Conservation (phyloP, 2,329 filamentous ascomycete genomes). For the Delphinella strobiligena region DNA sequence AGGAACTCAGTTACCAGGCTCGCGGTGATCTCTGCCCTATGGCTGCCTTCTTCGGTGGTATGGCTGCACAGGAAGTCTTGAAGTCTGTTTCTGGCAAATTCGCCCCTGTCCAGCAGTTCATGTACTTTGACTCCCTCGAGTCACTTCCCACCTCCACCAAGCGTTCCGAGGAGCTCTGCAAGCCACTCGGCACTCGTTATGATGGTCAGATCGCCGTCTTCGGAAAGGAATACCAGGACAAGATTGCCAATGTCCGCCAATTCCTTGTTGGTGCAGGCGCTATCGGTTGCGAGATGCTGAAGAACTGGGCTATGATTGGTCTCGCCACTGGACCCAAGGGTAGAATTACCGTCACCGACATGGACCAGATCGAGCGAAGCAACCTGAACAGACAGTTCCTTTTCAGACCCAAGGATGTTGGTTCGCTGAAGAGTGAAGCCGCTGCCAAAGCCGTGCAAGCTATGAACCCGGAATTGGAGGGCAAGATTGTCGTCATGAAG, state of each 20-base stretch:
- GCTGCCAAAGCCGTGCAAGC: slow-evolving; percentile 78
- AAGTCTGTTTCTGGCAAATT: slow-evolving; percentile 98
- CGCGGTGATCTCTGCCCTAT: slow-evolving; percentile 82
- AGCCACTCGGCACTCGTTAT: slow-evolving; percentile 73
- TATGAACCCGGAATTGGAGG: slow-evolving; percentile 89
- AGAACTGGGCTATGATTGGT: slow-evolving; percentile 99
- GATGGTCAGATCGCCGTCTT: slow-evolving; percentile 97
- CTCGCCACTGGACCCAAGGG: slow-evolving; percentile 79
- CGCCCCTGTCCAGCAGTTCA: slow-evolving; percentile 84
- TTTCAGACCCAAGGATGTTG: slow-evolving; percentile 87
- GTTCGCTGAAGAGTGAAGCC: slow-evolving; percentile 91
- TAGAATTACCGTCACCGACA: slow-evolving; percentile 87
- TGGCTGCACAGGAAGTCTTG: slow-evolving; percentile 85
- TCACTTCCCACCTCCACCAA: slow-evolving; percentile 66
- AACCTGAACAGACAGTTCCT: slow-evolving; percentile 96
- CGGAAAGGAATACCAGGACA: slow-evolving; percentile 85
- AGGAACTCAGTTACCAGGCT: slow-evolving; percentile 89
- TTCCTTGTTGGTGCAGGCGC: slow-evolving; percentile 95
- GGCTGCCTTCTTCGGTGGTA: slow-evolving; percentile 88
- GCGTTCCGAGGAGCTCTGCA: slow-evolving; percentile 78
- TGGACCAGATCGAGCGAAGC: slow-evolving; percentile 98
- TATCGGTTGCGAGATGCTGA: slow-evolving; percentile 97
- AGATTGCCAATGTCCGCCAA: slow-evolving; percentile 77
- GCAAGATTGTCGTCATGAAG: slow-evolving; percentile 74
- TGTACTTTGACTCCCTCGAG: slow-evolving; percentile 98